These are phyloP conservation scores for Colletotrichum aenigma DNA, from an alignment of 2,329 filamentous ascomycete genomes.

Conservation along the genomic window DNA sequence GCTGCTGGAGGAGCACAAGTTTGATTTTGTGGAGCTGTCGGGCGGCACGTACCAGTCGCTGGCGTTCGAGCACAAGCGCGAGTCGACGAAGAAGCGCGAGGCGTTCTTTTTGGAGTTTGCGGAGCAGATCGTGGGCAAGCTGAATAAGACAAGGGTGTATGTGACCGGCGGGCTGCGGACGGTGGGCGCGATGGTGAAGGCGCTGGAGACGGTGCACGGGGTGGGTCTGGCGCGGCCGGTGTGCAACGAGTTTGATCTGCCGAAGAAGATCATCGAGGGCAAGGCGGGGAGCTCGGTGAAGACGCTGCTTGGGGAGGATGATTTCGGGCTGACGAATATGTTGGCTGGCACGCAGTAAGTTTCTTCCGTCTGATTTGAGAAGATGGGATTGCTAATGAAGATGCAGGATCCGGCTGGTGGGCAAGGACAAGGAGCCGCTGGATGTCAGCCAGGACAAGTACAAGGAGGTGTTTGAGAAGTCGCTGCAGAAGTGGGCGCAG, in stretches of 20 bases:
- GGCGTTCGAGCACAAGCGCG: conserved; percentile 55
- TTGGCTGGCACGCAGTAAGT: conserved; percentile 35
- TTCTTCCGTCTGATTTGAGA: neutral
- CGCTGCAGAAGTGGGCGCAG: conserved; percentile 32
- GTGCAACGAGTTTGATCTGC: conserved; percentile 33
- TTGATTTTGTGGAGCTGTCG: conserved; percentile 64
- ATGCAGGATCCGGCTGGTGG: conserved; percentile 32
- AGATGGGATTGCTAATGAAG: neutral
- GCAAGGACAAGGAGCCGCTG: conserved; percentile 32
- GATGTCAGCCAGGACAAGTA: conserved; percentile 35
- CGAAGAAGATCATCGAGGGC: conserved; percentile 33
- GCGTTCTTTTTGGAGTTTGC: conserved; percentile 67
- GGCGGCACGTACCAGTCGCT: conserved; percentile 64
- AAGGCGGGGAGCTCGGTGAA: conserved; percentile 53
- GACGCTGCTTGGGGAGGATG: conserved; percentile 48
- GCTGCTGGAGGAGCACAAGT: conserved; percentile 49
- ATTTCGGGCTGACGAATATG: conserved; percentile 46
- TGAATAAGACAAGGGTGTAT: conserved; percentile 58
- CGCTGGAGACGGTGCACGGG: conserved; percentile 61
- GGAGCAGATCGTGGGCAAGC: conserved; percentile 48
- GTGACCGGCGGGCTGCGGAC: conserved; percentile 64
- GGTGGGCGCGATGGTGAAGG: conserved; percentile 60
- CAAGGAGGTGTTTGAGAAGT: conserved; percentile 29
- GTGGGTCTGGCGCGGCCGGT: conserved; percentile 56
- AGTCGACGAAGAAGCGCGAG: conserved; percentile 59